Percentiles rank a stretch among this genome's conserved stretches.
Evolutionary conservation across 2,329 filamentous ascomycete genomes (phyloP).

Genomic region (Geosmithia morbida): DNA sequence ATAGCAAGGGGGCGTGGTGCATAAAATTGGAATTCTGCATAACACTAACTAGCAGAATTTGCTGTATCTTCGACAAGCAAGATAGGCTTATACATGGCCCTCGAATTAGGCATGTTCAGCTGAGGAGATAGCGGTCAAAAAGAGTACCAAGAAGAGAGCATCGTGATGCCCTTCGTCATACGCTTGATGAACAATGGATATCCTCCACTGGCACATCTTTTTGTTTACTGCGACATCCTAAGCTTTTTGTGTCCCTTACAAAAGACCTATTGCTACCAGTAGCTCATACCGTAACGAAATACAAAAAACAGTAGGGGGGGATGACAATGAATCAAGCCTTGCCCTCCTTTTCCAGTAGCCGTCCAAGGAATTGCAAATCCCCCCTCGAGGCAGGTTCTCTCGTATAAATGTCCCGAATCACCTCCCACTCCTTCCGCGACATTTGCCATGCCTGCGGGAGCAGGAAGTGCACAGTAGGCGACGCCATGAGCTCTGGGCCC

Average conservation of each 20-base stretch:
- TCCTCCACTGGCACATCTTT: too few relatives aligned
- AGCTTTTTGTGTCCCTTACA: too few relatives aligned
- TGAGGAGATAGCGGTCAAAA: too few relatives aligned
- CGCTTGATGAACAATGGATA: too few relatives aligned
- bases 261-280: not conserved
- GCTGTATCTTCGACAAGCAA: not conserved
- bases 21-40: too few relatives aligned
- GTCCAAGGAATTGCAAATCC: slow-evolving; percentile 42
- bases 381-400: slow-evolving; percentile 49
- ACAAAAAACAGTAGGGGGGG: not conserved
- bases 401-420: slow-evolving; percentile 55
- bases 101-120: too few relatives aligned
- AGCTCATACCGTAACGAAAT: not conserved
- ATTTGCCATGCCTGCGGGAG: slow-evolving; percentile 55
- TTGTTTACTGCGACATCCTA: too few relatives aligned
- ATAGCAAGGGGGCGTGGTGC: not conserved
- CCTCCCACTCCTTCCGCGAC: slow-evolving; percentile 56
- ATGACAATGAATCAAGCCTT: not conserved
- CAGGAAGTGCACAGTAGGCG: slow-evolving; percentile 54
- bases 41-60: not conserved
- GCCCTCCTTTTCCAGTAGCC: slow-evolving; percentile 37
- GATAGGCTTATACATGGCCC: too few relatives aligned
- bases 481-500: slow-evolving; percentile 41
- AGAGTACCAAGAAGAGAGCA: too few relatives aligned
- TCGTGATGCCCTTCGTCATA: too few relatives aligned